These are phyloP conservation scores for Quillaja saponaria DNA, from an alignment of 306 rosid species.

Conservation along the genomic window DNA sequence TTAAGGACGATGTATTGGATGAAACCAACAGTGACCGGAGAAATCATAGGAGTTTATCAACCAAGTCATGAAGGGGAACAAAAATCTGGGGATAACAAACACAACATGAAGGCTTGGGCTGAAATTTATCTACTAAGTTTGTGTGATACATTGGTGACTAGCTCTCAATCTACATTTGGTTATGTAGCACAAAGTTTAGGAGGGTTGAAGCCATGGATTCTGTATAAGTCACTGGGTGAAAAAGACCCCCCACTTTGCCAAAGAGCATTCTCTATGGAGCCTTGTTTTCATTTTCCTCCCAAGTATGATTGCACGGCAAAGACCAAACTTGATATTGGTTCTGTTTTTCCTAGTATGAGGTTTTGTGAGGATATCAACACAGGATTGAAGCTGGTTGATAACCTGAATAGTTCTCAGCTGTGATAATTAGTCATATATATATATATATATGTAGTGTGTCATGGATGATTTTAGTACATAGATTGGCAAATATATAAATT, in stretches of 20 bases:
- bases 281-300: constrained; percentile 49
- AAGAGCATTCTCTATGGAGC: constrained; percentile 46
- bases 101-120: constrained; percentile 45
- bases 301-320: constrained; percentile 46
- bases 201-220: constrained; percentile 47
- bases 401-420: too few species aligned
- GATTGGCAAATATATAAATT: too few species aligned
- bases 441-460: neutral
- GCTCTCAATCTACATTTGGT: constrained; percentile 50
- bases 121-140: constrained; percentile 48
- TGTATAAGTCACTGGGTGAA: constrained; percentile 37
- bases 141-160: constrained; percentile 43
- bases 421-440: constrained; percentile 27
- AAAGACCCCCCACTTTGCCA: constrained; percentile 40
- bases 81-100: constrained; percentile 39
- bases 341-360: constrained; percentile 41
- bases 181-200: constrained; percentile 51
- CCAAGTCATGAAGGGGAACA: constrained; percentile 52
- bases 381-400: constrained; percentile 47
- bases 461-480: too few species aligned
- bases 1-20: constrained; percentile 42
- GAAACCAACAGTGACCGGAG: constrained; percentile 40
- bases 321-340: constrained; percentile 36
- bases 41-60: constrained; percentile 38
- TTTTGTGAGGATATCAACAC: constrained; percentile 54